phyloP scores from a whole-genome alignment of 2,329 filamentous ascomycete genomes.

The Penicillium aurantiogriseum region DNA sequence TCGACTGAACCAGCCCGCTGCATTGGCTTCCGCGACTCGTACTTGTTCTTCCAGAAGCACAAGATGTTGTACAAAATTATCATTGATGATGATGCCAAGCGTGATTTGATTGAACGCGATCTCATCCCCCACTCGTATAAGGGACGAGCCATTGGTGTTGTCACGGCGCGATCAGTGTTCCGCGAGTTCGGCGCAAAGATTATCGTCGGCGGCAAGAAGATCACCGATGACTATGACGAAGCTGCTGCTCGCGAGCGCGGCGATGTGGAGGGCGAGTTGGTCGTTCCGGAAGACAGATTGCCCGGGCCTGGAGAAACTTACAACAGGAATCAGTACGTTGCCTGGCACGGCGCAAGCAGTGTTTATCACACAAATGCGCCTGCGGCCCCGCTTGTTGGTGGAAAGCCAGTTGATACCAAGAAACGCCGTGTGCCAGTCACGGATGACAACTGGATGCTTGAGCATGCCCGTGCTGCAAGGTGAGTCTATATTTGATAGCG shows the following conservation, averaged over 20 bases:
- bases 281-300: slow-evolving; percentile 81
- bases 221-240: slow-evolving; percentile 88
- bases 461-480: slow-evolving; percentile 90
- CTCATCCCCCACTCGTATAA: slow-evolving; percentile 99
- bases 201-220: slow-evolving; percentile 80
- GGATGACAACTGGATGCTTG: slow-evolving; percentile 92
- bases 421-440: slow-evolving; percentile 85
- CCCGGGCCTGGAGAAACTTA: slow-evolving; percentile 78
- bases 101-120: slow-evolving; percentile 89
- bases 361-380: slow-evolving; percentile 87
- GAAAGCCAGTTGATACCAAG: slow-evolving; percentile 73
- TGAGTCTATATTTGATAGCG: slow-evolving; percentile 45
- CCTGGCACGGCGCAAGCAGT: slow-evolving; percentile 94
- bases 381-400: slow-evolving; percentile 69
- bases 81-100: slow-evolving; percentile 94
- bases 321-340: slow-evolving; percentile 98
- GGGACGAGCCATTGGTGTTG: slow-evolving; percentile 92
- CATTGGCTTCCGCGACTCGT: slow-evolving; percentile 95
- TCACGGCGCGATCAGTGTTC: slow-evolving; percentile 94
- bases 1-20: slow-evolving; percentile 96
- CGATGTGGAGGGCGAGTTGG: slow-evolving; percentile 81
- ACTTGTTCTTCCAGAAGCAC: slow-evolving; percentile 98
- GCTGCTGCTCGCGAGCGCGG: slow-evolving; percentile 72
- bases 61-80: slow-evolving; percentile 97
- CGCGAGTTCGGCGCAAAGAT: slow-evolving; percentile 94